A percentile compares a stretch with the other conserved stretches of the same genome.
These are phyloP conservation scores for Kregervanrija pseudodelftensis DNA, from an alignment of 805 yeast genomes.

Conservation along the genomic window DNA sequence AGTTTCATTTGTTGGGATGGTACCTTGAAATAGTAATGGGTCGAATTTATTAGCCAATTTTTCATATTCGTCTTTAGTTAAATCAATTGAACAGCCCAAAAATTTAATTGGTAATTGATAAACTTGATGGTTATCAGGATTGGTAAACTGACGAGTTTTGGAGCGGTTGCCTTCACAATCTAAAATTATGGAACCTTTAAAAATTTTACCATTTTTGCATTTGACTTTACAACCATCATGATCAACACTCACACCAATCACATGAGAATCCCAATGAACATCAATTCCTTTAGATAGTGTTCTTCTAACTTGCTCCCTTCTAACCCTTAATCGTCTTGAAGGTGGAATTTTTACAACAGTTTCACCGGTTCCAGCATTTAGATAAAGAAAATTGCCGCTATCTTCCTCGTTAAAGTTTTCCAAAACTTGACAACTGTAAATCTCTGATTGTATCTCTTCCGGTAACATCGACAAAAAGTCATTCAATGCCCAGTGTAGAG, in stretches of 20 bases:
- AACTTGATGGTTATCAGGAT: slow-evolving; percentile 13
- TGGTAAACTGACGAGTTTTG: slow-evolving; percentile 16
- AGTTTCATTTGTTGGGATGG: slow-evolving; percentile 19
- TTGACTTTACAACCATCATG: slow-evolving; percentile 10
- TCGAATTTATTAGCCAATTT: too few relatives aligned
- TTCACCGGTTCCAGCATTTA: slow-evolving; percentile 13
- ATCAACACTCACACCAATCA: slow-evolving; percentile 8
- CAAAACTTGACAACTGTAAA: too few relatives aligned
- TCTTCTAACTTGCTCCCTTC: slow-evolving; percentile 25
- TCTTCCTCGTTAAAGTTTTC: too few relatives aligned
- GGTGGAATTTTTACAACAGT: slow-evolving; percentile 26
- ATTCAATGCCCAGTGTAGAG: too few relatives aligned
- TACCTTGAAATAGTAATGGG: slow-evolving; percentile 22
- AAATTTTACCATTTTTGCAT: slow-evolving; percentile 17
- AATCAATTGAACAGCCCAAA: too few relatives aligned
- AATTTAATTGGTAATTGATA: slow-evolving; percentile 7
- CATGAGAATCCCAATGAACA: slow-evolving; percentile 24
- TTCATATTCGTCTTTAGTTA: too few relatives aligned
- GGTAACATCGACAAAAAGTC: too few relatives aligned
- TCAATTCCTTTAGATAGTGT: slow-evolving; percentile 19
- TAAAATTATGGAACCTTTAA: slow-evolving; percentile 14
- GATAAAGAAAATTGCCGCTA: too few relatives aligned
- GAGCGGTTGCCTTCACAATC: slow-evolving; percentile 27
- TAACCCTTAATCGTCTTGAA: slow-evolving; percentile 22
- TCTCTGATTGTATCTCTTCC: too few relatives aligned